phyloP scores from a whole-genome alignment of 2,329 filamentous ascomycete genomes.

The Neocucurbitaria cava region DNA sequence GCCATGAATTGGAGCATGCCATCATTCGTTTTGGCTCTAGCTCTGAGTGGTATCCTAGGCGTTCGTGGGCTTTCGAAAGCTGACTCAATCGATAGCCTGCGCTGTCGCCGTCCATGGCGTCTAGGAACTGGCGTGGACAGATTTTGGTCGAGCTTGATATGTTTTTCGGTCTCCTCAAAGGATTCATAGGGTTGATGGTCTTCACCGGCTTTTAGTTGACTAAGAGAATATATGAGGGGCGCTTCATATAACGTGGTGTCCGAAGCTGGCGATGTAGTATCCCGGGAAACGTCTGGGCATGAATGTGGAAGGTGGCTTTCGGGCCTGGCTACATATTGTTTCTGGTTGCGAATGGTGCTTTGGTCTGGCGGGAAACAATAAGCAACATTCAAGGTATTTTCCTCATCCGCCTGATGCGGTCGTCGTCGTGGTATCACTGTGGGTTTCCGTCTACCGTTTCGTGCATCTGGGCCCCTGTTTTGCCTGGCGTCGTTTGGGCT shows the following conservation, averaged over 20 bases:
- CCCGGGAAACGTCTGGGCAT: not conserved
- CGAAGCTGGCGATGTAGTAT: slow-evolving; percentile 10
- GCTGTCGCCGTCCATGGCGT: not conserved
- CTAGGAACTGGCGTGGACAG: not conserved
- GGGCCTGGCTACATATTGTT: slow-evolving; percentile 2
- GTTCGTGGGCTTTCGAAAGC: not conserved
- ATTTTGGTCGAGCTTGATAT: too few relatives aligned
- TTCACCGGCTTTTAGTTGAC: not conserved
- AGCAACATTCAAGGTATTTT: not conserved
- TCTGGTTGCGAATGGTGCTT: not conserved
- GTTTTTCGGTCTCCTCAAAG: not conserved
- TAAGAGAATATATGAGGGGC: not conserved
- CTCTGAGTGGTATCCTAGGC: slow-evolving; percentile 3
- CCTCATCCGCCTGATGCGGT: not conserved
- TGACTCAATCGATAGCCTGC: not conserved
- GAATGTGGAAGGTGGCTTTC: not conserved
- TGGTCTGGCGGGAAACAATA: not conserved
- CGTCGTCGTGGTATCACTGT: not conserved
- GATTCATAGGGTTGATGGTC: not conserved
- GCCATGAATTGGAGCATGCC: slow-evolving; percentile 18
- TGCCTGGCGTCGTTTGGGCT: not conserved
- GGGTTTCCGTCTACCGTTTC: not conserved
- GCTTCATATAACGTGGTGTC: slow-evolving; percentile 17
- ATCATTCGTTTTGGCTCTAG: slow-evolving; percentile 10
- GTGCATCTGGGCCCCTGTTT: not conserved